Evolutionary conservation across 1,139 yeast genomes (phyloP), one percentile per base, ranked within the genome.

Genomic region (Yamadazyma blattariae): DNA sequence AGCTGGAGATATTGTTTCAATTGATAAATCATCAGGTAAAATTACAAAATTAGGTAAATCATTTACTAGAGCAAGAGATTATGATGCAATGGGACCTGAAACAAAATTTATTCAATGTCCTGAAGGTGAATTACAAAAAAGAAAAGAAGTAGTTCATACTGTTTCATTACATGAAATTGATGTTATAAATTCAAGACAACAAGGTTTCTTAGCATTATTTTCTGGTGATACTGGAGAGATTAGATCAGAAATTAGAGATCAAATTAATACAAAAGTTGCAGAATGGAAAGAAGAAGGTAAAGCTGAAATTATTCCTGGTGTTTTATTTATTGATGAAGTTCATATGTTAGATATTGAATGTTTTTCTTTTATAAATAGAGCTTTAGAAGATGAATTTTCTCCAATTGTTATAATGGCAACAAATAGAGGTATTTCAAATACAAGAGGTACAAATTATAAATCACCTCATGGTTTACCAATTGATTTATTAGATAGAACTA

Each of bases 261-360:
- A 94, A 66, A 92, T 94, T 59, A 92, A 94, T 64, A 79, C 90
- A 35, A 92, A 92, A 64, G 97, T 94, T 36, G 95, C 95, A 21
- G 98, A 94, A 64, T 94, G 98, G 98, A 88, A 86, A 56, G 99
- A 94, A 69, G 98, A 94, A 71, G 98, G 98, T 40, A 94, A 92
- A 61, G 98, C 98, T 10, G 97, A 90, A 52, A 90, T 94, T 47
- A 85, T 89, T 34, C 97, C 98, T n/a, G 99, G 99, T 48, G 98
- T 94, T 10, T 71, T 94, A 51, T 94, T 94, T 62, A 88, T 94
- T 52, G 99, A 94, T 64, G 99, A 94, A 65, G 97, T 90, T 36
- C 98, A 94, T 64, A 94, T 94, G 97, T 78, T 94, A 48, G 99
- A 94, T 60, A 87, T 94, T 52, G 99, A 94, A 64, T 84, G 97